These are phyloP conservation scores for Hypomontagnella submonticulosa DNA, from an alignment of 495 filamentous ascomycete species.

Conservation along the genomic window DNA sequence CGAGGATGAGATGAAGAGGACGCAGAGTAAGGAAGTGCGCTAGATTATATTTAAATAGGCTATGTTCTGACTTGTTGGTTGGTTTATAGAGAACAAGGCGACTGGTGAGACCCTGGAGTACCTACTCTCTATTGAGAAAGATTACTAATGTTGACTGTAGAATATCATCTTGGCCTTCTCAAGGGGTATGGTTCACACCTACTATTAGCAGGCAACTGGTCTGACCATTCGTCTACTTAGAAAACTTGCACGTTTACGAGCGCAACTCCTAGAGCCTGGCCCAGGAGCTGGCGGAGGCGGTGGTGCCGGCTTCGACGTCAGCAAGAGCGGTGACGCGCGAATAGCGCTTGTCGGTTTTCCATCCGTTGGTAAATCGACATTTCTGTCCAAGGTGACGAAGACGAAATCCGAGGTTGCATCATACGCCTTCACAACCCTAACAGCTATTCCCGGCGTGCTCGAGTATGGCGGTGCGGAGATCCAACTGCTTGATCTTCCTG, in stretches of 20 bases:
- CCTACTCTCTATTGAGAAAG: background rate
- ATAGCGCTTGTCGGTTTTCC: constrained; percentile 98
- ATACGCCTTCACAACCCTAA: constrained; percentile 97
- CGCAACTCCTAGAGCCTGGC: constrained; percentile 92
- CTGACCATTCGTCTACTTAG: constrained; percentile 56
- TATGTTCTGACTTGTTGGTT: constrained; percentile 42
- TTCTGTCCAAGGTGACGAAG: constrained; percentile 98
- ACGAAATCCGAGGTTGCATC: constrained; percentile 96
- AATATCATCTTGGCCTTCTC: constrained; percentile 97
- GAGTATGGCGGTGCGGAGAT: constrained; percentile 99
- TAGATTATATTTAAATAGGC: constrained; percentile 13
- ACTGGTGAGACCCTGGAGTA: constrained; percentile 72
- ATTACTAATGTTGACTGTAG: constrained; percentile 57
- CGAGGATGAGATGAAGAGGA: constrained; percentile 99
- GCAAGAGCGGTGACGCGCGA: constrained; percentile 95
- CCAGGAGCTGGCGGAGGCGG: constrained; percentile 81
- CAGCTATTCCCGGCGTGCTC: constrained; percentile 96
- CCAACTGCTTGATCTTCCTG: constrained; percentile 96
- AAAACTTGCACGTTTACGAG: constrained; percentile 94
- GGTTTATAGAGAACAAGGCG: constrained; percentile 89
- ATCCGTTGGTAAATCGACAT: constrained; percentile 98
- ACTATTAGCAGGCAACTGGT: background rate
- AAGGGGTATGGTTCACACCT: constrained; percentile 77
- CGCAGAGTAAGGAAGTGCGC: constrained; percentile 78
- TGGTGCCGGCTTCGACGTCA: constrained; percentile 90